Percentiles rank a stretch among this genome's conserved stretches.
These are phyloP conservation scores for Yarrowia divulgata DNA, from an alignment of 805 yeast species.

Conservation along the genomic window DNA sequence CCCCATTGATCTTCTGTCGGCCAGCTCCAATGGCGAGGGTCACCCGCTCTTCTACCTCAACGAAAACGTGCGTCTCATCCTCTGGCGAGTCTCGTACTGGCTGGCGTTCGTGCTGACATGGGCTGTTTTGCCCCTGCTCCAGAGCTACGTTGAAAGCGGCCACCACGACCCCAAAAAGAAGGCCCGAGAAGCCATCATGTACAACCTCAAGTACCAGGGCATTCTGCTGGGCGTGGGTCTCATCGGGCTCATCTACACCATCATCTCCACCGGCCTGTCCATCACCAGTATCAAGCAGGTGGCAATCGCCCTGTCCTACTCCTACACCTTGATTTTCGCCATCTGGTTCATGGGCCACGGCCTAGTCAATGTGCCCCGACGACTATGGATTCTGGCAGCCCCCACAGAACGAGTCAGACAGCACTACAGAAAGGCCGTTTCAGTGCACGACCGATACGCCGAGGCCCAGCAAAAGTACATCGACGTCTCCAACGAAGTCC, in stretches of 20 bases:
- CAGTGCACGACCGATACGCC: conserved; percentile 63
- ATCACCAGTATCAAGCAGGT: conserved; percentile 66
- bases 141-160: conserved; percentile 77
- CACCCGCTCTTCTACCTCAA: conserved; percentile 58
- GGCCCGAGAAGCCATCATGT: conserved; percentile 63
- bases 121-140: conserved; percentile 74
- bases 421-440: conserved; percentile 63
- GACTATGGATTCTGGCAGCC: conserved; percentile 50
- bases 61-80: conserved; percentile 56
- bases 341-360: conserved; percentile 90
- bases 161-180: conserved; percentile 58
- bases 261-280: conserved; percentile 62
- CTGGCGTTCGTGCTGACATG: conserved; percentile 79
- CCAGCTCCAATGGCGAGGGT: conserved; percentile 53
- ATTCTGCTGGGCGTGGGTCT: conserved; percentile 61
- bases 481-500: conserved; percentile 68
- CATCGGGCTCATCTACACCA: conserved; percentile 65
- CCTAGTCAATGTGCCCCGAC: conserved; percentile 68
- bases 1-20: conserved; percentile 74
- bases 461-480: conserved; percentile 68
- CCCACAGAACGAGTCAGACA: conserved; percentile 52
- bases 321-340: conserved; percentile 75
- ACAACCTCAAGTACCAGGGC: conserved; percentile 67
- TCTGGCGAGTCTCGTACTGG: conserved; percentile 86
- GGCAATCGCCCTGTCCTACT: conserved; percentile 77